These are phyloP conservation scores for Hyphopichia homilentoma DNA, from an alignment of 805 yeast genomes.

Conservation along the genomic window DNA sequence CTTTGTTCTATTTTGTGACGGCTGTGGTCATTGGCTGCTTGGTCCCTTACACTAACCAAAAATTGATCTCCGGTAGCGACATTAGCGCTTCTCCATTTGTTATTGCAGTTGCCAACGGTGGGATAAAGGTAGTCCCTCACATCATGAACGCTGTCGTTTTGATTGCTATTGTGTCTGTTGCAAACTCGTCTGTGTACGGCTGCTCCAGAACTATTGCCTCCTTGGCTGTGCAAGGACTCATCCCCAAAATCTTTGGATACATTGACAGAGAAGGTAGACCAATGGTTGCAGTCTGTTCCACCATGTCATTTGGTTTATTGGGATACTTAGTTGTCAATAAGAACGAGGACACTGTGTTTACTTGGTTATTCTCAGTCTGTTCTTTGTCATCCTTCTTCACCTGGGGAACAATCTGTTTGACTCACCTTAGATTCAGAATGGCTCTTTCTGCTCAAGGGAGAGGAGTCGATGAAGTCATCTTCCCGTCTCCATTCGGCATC, in stretches of 20 bases:
- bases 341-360: slow-evolving; percentile 30
- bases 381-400: slow-evolving; percentile 40
- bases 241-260: slow-evolving; percentile 46
- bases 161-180: slow-evolving; percentile 71
- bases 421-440: slow-evolving; percentile 39
- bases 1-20: slow-evolving; percentile 34
- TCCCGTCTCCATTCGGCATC: slow-evolving; percentile 26
- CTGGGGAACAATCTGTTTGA: slow-evolving; percentile 38
- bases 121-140: slow-evolving; percentile 57
- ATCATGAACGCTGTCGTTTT: slow-evolving; percentile 73
- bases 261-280: slow-evolving; percentile 43
- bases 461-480: slow-evolving; percentile 30
- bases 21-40: slow-evolving; percentile 33
- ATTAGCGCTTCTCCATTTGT: slow-evolving; percentile 74
- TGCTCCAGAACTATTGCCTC: slow-evolving; percentile 68
- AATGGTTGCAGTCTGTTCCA: slow-evolving; percentile 30
- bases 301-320: slow-evolving; percentile 33
- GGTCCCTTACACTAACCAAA: slow-evolving; percentile 49
- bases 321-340: slow-evolving; percentile 35
- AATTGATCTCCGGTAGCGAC: slow-evolving; percentile 49
- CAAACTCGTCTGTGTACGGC: slow-evolving; percentile 73
- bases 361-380: slow-evolving; percentile 40
- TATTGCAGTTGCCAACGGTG: slow-evolving; percentile 60
- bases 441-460: slow-evolving; percentile 33
- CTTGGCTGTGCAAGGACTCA: slow-evolving; percentile 67